These are phyloP conservation scores for Entomortierella lignicola DNA, from an alignment of 192 early-diverging fungal genomes.

Conservation along the genomic window DNA sequence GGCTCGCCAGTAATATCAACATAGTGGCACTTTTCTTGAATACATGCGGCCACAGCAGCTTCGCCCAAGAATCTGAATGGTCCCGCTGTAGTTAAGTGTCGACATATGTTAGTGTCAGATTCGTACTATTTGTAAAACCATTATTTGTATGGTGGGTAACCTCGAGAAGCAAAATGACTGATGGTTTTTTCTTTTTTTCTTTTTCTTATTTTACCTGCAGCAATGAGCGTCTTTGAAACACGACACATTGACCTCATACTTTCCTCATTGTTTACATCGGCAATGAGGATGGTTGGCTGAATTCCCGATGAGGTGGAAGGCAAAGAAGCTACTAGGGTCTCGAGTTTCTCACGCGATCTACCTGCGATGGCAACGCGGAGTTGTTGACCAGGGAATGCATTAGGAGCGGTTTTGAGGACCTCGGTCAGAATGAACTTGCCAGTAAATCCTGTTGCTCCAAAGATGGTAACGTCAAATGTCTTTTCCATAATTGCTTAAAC, in stretches of 20 bases:
- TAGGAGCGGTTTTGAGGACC: slow-evolving; percentile 41
- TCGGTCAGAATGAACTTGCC: slow-evolving; percentile 63
- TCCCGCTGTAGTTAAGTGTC: slow-evolving; percentile 53
- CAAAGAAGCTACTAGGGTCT: slow-evolving; percentile 36
- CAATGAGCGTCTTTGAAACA: slow-evolving; percentile 36
- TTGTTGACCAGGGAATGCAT: slow-evolving; percentile 14
- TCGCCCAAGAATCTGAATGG: slow-evolving; percentile 76
- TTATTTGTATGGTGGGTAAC: too few relatives aligned
- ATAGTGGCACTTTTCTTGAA: slow-evolving; percentile 64
- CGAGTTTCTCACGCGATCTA: slow-evolving; percentile 49
- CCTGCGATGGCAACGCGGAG: slow-evolving; percentile 57
- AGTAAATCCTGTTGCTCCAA: slow-evolving; percentile 73
- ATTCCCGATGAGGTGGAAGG: slow-evolving; percentile 12
- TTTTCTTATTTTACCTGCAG: slow-evolving; percentile 46
- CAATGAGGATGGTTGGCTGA: slow-evolving; percentile 56
- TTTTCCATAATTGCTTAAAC: slow-evolving; percentile 19
- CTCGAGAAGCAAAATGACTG: slow-evolving; percentile 6
- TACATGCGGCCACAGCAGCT: slow-evolving; percentile 70
- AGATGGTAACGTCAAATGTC: slow-evolving; percentile 60
- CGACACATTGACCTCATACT: slow-evolving; percentile 51
- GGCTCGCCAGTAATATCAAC: slow-evolving; percentile 73
- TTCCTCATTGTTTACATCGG: slow-evolving; percentile 54
- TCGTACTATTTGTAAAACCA: too few relatives aligned
- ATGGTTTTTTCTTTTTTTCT: too few relatives aligned
- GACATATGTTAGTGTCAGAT: too few relatives aligned